phyloP scores from a whole-genome alignment of 345 rosid species.

The Rhizophora mangle region DNA sequence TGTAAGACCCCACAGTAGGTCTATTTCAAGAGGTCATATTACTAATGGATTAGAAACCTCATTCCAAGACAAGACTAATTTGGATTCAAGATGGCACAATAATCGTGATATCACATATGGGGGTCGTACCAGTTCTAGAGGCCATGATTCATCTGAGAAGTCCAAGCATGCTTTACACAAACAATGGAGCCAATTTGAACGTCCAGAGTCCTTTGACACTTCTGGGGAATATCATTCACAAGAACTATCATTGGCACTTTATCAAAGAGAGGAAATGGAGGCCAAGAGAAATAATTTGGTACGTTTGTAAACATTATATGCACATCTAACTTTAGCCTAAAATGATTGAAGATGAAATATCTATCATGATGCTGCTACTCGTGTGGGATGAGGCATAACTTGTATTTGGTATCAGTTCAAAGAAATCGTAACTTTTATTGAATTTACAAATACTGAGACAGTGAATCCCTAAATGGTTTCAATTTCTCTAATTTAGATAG shows the following conservation, averaged over 20 bases:
- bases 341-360: conserved; percentile 16
- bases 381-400: neutral
- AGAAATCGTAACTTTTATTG: neutral
- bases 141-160: conserved; percentile 52
- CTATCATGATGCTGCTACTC: neutral
- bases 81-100: conserved; percentile 45
- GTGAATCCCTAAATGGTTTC: neutral
- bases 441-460: neutral
- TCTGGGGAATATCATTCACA: conserved; percentile 87
- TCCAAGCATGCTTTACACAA: conserved; percentile 55
- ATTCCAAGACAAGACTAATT: conserved; percentile 38
- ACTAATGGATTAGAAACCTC: conserved; percentile 49
- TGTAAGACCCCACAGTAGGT: conserved; percentile 49
- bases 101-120: conserved; percentile 30
- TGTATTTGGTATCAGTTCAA: neutral
- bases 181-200: conserved; percentile 76
- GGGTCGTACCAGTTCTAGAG: conserved; percentile 45
- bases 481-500: neutral
- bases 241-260: conserved; percentile 67
- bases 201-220: conserved; percentile 80
- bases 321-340: conserved; percentile 17
- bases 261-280: conserved; percentile 62
- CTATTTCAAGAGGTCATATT: conserved; percentile 60
- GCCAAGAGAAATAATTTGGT: conserved; percentile 65
- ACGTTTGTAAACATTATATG: conserved; percentile 39